Percentiles rank a stretch among this genome's conserved stretches.
Conservation (phyloP, 169 alveolate genomes). For the Plasmodium berghei region DNA sequence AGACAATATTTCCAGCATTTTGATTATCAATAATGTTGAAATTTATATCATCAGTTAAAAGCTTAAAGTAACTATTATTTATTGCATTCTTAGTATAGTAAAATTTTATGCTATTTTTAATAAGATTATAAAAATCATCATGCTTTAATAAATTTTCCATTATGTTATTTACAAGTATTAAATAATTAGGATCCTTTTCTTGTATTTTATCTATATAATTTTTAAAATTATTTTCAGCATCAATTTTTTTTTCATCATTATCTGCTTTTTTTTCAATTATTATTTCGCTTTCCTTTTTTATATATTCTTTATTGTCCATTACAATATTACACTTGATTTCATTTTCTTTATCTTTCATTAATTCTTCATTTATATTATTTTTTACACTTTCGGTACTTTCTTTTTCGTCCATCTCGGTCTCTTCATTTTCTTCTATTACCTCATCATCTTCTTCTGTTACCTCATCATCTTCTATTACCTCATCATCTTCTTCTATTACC, state of each 20-base stretch:
- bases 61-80: neutral
- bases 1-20: neutral
- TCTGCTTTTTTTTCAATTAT: neutral
- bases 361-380: too few relatives aligned
- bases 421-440: neutral
- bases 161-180: constrained; percentile 40
- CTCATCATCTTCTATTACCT: constrained; percentile 5
- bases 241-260: constrained; percentile 1
- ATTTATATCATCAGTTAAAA: neutral
- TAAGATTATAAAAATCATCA: constrained; percentile 29
- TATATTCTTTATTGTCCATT: too few relatives aligned
- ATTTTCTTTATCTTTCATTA: too few relatives aligned
- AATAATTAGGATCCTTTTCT: constrained; percentile 10
- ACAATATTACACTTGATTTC: too few relatives aligned
- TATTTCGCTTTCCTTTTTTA: neutral
- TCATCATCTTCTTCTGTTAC: constrained; percentile 7
- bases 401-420: neutral
- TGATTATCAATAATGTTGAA: neutral
- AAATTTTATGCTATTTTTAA: constrained; percentile 15
- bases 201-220: constrained; percentile 10
- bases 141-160: constrained; percentile 48
- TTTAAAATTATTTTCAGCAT: constrained; percentile 11
- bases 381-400: too few relatives aligned
- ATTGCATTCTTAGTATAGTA: constrained; percentile 16
- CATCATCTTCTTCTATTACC: constrained; percentile 2